Percentiles rank a stretch among this genome's conserved stretches.
Evolutionary conservation across 306 rosid species (phyloP).

Genomic region (Crataegus laevigata): DNA sequence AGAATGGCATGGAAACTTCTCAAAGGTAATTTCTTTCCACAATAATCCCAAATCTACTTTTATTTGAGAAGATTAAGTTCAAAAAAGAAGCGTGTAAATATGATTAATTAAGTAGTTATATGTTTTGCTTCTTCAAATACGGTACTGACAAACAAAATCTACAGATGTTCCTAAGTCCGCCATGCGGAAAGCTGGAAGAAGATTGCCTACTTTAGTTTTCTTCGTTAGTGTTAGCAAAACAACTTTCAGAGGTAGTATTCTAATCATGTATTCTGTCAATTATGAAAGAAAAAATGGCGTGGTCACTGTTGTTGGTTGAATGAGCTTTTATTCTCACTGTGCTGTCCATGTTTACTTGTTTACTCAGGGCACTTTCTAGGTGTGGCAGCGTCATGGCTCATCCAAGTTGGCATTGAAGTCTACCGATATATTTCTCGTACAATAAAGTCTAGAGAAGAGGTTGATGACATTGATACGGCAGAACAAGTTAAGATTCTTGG

Average conservation of each 20-base stretch:
- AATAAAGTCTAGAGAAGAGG: conserved; percentile 26
- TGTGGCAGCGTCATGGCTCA: conserved; percentile 74
- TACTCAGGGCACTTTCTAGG: conserved; percentile 60
- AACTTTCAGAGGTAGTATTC: conserved; percentile 63
- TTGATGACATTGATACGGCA: conserved; percentile 21
- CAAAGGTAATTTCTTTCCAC: conserved; percentile 44
- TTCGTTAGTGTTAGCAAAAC: conserved; percentile 53
- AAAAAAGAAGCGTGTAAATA: not conserved
- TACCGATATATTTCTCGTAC: conserved; percentile 26
- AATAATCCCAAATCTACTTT: not conserved
- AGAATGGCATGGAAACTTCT: conserved; percentile 80
- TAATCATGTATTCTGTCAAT: not conserved
- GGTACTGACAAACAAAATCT: not conserved
- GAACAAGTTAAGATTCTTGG: conserved; percentile 31
- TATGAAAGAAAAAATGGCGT: not conserved
- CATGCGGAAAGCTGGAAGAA: conserved; percentile 63
- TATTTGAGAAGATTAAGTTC: not conserved
- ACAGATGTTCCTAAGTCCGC: conserved; percentile 67
- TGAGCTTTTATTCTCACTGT: conserved; percentile 13
- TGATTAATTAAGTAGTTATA: not conserved
- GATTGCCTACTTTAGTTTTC: conserved; percentile 49
- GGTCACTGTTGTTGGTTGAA: not conserved
- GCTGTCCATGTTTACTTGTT: conserved; percentile 3
- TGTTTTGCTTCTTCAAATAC: not conserved
- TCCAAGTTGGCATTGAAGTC: conserved; percentile 63